Evolutionary conservation across 2,329 filamentous ascomycete species (phyloP).

Genomic region (Ceratocystis harringtonii): DNA sequence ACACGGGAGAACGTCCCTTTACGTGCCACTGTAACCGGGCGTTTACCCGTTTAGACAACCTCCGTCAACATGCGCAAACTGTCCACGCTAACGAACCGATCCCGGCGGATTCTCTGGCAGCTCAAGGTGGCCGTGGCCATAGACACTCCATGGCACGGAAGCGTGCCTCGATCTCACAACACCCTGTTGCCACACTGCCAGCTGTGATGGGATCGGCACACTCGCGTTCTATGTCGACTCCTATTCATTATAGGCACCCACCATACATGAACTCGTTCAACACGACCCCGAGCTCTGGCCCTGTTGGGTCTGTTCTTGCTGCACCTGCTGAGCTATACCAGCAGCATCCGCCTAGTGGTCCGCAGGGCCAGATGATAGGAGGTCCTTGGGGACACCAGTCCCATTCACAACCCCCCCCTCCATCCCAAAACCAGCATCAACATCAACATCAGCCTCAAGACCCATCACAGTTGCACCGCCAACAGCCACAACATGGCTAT

Average conservation of each 20-base stretch:
- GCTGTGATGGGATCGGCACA: conserved; percentile 8
- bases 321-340: conserved; percentile 6
- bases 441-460: not conserved
- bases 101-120: conserved; percentile 80
- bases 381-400: not conserved
- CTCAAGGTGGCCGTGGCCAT: conserved; percentile 60
- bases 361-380: not conserved
- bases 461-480: not conserved
- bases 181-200: conserved; percentile 46
- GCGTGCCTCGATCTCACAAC: conserved; percentile 26
- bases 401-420: not conserved
- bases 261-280: conserved; percentile 8
- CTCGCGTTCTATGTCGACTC: conserved; percentile 14
- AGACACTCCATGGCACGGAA: conserved; percentile 57
- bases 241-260: conserved; percentile 11
- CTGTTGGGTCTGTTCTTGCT: conserved; percentile 3
- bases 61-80: conserved; percentile 92
- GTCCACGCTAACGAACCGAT: conserved; percentile 98
- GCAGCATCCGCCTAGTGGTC: conserved; percentile 3
- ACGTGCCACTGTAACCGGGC: conserved; percentile 87
- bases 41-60: conserved; percentile 21
- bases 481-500: conserved; percentile 1
- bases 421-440: not conserved
- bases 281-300: conserved; percentile 1
- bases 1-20: conserved; percentile 92